phyloP scores from a whole-genome alignment of 2,329 filamentous ascomycete genomes.

The Podosphaera xanthii region DNA sequence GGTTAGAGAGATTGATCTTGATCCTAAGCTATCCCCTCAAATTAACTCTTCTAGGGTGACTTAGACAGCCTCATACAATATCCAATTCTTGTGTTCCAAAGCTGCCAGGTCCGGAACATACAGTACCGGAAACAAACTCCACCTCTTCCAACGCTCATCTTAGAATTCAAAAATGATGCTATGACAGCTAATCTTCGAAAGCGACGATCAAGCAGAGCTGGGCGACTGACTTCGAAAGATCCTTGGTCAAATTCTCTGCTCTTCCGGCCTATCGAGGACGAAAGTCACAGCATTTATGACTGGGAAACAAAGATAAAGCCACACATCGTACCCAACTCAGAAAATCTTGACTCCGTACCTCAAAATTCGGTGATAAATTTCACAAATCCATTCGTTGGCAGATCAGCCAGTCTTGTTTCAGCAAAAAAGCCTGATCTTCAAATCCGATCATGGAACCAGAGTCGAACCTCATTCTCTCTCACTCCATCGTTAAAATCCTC shows the following conservation, averaged over 20 bases:
- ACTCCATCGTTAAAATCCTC: conserved; percentile 20
- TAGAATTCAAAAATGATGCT: conserved; percentile 28
- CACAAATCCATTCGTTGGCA: conserved; percentile 14
- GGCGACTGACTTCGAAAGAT: conserved; percentile 22
- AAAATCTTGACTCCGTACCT: conserved; percentile 10
- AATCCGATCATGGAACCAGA: background rate
- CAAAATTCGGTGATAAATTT: conserved; percentile 13
- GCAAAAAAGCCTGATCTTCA: conserved; percentile 1
- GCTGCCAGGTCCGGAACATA: conserved; percentile 26
- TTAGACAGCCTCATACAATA: conserved; percentile 15
- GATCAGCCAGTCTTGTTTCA: conserved; percentile 22
- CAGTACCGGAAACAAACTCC: conserved; percentile 39
- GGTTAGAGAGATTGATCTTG: conserved; percentile 7
- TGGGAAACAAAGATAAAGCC: conserved; percentile 27
- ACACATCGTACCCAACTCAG: conserved; percentile 9
- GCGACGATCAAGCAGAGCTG: conserved; percentile 38
- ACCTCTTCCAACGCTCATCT: conserved; percentile 32
- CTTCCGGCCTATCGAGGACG: conserved; percentile 32
- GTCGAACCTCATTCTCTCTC: background rate
- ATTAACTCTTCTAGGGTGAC: conserved; percentile 13
- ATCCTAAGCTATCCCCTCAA: no score
- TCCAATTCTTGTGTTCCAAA: conserved; percentile 14
- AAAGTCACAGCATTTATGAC: conserved; percentile 30
- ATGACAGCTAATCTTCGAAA: conserved; percentile 36
- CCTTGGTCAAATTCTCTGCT: conserved; percentile 22